phyloP scores from a whole-genome alignment of 805 yeast species.

The Schwanniomyces polymorphus region DNA sequence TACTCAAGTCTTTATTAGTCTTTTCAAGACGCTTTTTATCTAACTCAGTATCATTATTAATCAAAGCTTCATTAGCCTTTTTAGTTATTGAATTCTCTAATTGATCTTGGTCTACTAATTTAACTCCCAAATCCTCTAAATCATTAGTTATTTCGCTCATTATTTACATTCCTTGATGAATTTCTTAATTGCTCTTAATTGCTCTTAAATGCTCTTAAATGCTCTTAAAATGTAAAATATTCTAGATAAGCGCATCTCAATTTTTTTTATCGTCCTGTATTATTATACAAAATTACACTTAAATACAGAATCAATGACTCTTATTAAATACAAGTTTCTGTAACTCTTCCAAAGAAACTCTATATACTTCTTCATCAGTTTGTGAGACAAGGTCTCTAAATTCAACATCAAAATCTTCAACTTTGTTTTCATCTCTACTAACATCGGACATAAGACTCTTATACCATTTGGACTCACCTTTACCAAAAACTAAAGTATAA shows the following conservation, averaged over 20 bases:
- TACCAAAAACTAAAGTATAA: slow-evolving; percentile 69
- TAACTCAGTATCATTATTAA: slow-evolving; percentile 63
- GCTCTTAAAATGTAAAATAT: neutral
- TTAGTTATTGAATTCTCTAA: slow-evolving; percentile 73
- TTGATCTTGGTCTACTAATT: slow-evolving; percentile 73
- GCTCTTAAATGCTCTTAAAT: neutral
- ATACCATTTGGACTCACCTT: slow-evolving; percentile 73
- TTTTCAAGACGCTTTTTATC: slow-evolving; percentile 78
- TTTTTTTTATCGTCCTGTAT: neutral
- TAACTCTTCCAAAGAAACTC: slow-evolving; percentile 24
- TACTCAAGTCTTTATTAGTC: slow-evolving; percentile 49
- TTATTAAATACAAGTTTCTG: slow-evolving; percentile 10
- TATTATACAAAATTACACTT: neutral
- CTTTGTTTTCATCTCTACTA: slow-evolving; percentile 29
- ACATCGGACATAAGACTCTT: slow-evolving; percentile 50
- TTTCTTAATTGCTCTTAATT: neutral
- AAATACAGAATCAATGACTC: neutral
- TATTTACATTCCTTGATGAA: neutral
- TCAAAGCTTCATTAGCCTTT: slow-evolving; percentile 63
- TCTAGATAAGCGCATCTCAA: neutral
- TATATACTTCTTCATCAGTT: slow-evolving; percentile 24
- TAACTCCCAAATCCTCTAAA: slow-evolving; percentile 33
- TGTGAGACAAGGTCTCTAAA: slow-evolving; percentile 17
- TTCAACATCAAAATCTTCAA: slow-evolving; percentile 21
- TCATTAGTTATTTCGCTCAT: slow-evolving; percentile 8